Base-by-base conservation (phyloP, 1,284 basidiomycete genomes). In the Pisolithus thermaeus region DNA sequence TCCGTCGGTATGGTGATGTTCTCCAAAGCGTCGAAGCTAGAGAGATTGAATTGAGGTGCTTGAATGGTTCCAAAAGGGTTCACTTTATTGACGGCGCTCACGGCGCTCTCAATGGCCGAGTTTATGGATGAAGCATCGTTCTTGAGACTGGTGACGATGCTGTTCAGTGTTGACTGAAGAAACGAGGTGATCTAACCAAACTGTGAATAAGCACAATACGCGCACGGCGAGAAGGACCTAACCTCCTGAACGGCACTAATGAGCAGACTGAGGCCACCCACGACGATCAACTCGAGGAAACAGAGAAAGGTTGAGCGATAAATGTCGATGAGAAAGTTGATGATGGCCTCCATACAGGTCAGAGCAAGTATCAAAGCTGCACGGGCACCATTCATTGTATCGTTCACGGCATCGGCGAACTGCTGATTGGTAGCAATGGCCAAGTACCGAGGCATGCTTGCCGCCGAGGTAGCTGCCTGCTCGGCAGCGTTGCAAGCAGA, bases 241-340 rank as follows among this genome's bases (percentile, higher is more conserved):
- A 92, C 91, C 69, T 86, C 85, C 54, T 90, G 72, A 1, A 93
- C 88, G 6, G 90, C 92, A 44, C 73, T 76, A 49, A 97, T 92
- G 18, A 97, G 70, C 47, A 97, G 72, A 25, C 83, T 78, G 36
- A 99, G 73, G 2, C 81, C 84, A 12, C 92, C 92, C 22, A 85
- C 80, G 2, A 99, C 85, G 12, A 92, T 82, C 44, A 98, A 77
- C 71, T 97, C 92, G 57, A 97, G 73, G 57, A 96, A 92, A 70
- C 95, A 98, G 47, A 97, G 76, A 59, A 97, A 84, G 1, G 94
- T 86, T 3, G 90, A 92, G 37, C 92, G 84, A 67, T 97, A 99
- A 49, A 87, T 82, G 70, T 94, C 88, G 60, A 97, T 82, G 53
- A 97, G 80, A 69, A 97, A 98, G 59, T 91, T 89, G 69, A 96